Evolutionary conservation across 768 basidiomycete genomes (phyloP), one percentile per base, ranked within the genome.

Genomic region (Phlegmacium glaucopus): DNA sequence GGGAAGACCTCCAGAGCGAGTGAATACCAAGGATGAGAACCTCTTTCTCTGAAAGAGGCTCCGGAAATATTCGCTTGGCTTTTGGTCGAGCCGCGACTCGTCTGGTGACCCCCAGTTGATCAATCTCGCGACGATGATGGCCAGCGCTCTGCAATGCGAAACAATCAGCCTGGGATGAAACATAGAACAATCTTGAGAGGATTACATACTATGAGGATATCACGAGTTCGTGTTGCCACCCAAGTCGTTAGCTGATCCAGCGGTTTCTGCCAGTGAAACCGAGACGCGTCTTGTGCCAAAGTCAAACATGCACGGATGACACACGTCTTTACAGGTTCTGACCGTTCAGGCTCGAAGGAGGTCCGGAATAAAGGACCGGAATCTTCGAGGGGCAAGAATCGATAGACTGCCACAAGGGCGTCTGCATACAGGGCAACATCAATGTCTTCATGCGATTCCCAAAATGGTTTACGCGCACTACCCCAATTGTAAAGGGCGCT

Each of bases 321-420:
- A 48, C 80, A 80, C 9, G 85, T 79, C 70, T 93, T 93, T 54
- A 90, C 80, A 1, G 85, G 85, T 18, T 91, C 87, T 1, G 88
- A 85, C 25, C 86, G 78, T 56, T 90, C 87, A 8, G 90, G 80
- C 45, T 86, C 82, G 35, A 91, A 61, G 52, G 88, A 88, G 10
- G 71, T 70, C 16, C 69, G 57, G 59, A 93, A 88, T 6, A 91
- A 58, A 0, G 72, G 71, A 6, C 83, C 39, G 2, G 80, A 73
- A 32, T 89, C 85, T 37, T 82, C 77, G 36, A 74, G 68, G 0
- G 85, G 77, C 17, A 89, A 62, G 55, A 86, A 88, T 11, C 88
- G 79, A 61, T 78, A 93, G 9, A 91, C 63, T 1, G 79, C 76
- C 2, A 85, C 85, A 8, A 96, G 68, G 0, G 82, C 84, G 53